Evolutionary conservation across 176 grass and related monocot species (phyloP), one percentile per base, ranked within the genome.

Genomic region (Canna indica): DNA sequence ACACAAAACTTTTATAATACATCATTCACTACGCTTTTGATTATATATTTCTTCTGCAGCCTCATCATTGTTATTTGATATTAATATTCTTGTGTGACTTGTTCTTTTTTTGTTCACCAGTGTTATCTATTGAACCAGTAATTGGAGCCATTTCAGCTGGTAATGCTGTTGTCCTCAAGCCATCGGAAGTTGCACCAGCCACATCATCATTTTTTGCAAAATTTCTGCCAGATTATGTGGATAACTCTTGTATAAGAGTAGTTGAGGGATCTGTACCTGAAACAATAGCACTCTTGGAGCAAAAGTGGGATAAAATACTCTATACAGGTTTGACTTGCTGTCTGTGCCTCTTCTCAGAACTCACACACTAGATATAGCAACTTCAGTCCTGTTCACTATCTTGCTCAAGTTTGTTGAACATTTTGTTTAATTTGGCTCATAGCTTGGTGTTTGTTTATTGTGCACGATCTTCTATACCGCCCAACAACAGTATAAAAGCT

Each of bases 231-330:
- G 75, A 88, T 57, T 99, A 99, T 68, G 28, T 99, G 5, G 95
- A 99, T 64, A 78, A 63, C 75, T 86, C 95, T 15, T 99, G 86
- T 31, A 82, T 99, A 54, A 99, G 85, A 84, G 95, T 99, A 36
- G 69, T 99, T 20, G 89, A 99, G 83, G 95, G 90, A 35, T 78
- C 62, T 20, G 26, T 90, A 67, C 9, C 66, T 24, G 95, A 99
- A 80, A 94, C 90, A 52, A 82, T 84, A 1, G 73, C 45, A 29
- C 86, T 99, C 22, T 80, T 99, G 81, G 82, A 90, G 35, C 80
- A 93, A 56, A 99, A 80, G 64, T 99, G 90, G 86, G 95, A 99
- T 27, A 99, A 99, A 82, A 99, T 99, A 68, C 78, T 99, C 25
- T 99, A 99, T 78, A 99, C 95, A 84, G 95, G 95, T 99, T 35